Evolutionary conservation across 2,329 filamentous ascomycete species (phyloP).

Genomic region (Cercospora brassicicola): DNA sequence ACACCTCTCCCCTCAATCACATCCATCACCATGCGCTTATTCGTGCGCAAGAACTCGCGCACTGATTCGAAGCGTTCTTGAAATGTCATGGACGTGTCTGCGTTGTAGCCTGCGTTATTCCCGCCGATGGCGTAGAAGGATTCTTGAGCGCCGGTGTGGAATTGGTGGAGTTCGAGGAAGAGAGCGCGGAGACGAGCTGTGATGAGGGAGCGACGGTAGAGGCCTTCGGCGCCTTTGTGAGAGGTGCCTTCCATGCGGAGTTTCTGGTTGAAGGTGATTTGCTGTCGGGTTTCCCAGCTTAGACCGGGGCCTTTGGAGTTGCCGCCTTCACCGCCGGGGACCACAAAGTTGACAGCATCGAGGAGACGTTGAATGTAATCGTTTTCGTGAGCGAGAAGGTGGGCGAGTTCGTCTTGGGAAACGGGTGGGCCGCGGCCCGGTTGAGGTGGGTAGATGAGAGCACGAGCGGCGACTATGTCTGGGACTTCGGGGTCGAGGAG

Average conservation of each 20-base stretch:
- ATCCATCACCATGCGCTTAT: slow-evolving; percentile 29
- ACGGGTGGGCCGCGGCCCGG: slow-evolving; percentile 10
- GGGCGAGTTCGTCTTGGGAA: neutral
- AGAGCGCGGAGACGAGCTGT: slow-evolving; percentile 25
- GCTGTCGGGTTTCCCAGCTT: slow-evolving; percentile 18
- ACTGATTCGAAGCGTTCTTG: slow-evolving; percentile 18
- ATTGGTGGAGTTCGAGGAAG: slow-evolving; percentile 21
- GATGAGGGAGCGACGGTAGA: slow-evolving; percentile 15
- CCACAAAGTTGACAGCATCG: slow-evolving; percentile 19
- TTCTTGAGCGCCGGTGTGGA: slow-evolving; percentile 17
- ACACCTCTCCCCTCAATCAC: slow-evolving; percentile 29
- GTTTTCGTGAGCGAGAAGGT: slow-evolving; percentile 12
- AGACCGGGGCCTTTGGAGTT: neutral
- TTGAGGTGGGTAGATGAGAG: slow-evolving; percentile 18
- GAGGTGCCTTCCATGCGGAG: slow-evolving; percentile 11
- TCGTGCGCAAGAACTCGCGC: slow-evolving; percentile 11
- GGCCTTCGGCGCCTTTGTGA: slow-evolving; percentile 9
- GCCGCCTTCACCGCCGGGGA: slow-evolving; percentile 9
- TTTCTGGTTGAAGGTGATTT: slow-evolving; percentile 26
- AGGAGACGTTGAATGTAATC: slow-evolving; percentile 20
- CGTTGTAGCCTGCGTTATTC: slow-evolving; percentile 21
- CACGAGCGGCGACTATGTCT: slow-evolving; percentile 2
- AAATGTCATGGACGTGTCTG: slow-evolving; percentile 17
- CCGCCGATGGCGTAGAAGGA: slow-evolving; percentile 24
- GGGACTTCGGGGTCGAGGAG: slow-evolving; percentile 20